Evolutionary conservation across 169 alveolate genomes (phyloP), one percentile per base, ranked within the genome.

Genomic region (Babesia bigemina): DNA sequence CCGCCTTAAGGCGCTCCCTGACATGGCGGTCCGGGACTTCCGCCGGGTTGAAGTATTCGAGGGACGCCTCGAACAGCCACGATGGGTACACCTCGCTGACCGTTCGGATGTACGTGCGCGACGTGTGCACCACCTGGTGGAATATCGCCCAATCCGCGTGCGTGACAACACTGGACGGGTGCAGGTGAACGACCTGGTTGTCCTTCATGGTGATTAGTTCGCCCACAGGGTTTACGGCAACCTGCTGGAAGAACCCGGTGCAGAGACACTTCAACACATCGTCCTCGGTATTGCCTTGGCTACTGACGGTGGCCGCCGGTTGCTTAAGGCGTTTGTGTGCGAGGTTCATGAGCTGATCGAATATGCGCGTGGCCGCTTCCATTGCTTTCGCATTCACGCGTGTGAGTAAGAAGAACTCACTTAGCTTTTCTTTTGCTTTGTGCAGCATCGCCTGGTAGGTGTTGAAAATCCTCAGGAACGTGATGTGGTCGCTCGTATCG

Each of bases 401-500:
- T 78, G 93, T 12, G 94, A 93, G 59, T 87, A 82, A 82, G 72
- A 98, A 96, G 94, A 97, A 97, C 65, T 93, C 93, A 57, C 91
- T 78, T 3, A 88, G 84, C 58, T 86, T 90, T 75, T 81, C 90
- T 78, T 88, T 91, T 58, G 92, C 90, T 17, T 65, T 55, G 24
- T 45, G 19, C 19, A 63, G 53, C 24, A 71, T 75, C 36, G 53
- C 75, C 28, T 19, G 57, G 58, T 74, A 88, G 29, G 57, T 55
- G 70, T 88, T 87, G 62, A 79, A 91, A 1, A 92, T 97, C 77
- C 94, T 90, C 50, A 98, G 92, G 59, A 97, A 84, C 0, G 99
- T 97, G 24, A 97, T 82, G 85, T 98, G 99, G 74, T 98, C 99
- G 4, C 99, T 99, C 63, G 95, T 98, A 74, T 92, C 91, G 73